A percentile compares a stretch with the other conserved stretches of the same genome.
Conservation (phyloP, 768 basidiomycete species). For the Suillus cothurnatus region DNA sequence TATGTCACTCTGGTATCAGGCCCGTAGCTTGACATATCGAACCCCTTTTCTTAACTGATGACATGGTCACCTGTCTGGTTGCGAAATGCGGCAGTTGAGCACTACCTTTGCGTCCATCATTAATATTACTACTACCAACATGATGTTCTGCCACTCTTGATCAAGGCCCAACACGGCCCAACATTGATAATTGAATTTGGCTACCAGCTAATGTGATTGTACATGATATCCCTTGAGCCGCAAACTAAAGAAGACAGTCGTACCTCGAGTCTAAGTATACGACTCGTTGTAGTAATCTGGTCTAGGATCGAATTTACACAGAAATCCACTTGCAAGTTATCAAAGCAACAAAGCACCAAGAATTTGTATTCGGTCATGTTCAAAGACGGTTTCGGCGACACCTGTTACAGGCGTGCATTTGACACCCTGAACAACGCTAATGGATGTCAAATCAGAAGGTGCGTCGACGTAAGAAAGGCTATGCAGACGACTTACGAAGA, state of each 20-base stretch:
- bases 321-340: neutral
- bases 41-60: neutral
- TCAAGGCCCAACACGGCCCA: neutral
- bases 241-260: neutral
- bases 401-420: constrained; percentile 37
- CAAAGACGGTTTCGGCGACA: constrained; percentile 40
- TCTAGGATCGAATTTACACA: neutral
- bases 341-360: neutral
- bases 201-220: neutral
- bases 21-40: no score
- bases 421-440: constrained; percentile 38
- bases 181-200: neutral
- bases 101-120: neutral
- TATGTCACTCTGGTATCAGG: neutral
- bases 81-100: neutral
- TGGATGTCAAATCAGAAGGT: neutral
- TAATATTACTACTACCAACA: neutral
- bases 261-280: neutral
- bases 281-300: neutral
- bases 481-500: constrained; percentile 47
- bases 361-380: neutral
- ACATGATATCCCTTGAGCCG: neutral
- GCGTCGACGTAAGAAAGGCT: neutral
- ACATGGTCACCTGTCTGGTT: neutral
- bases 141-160: neutral